phyloP scores from a whole-genome alignment of 2,329 filamentous ascomycete species.

The Aspergillus ruber region DNA sequence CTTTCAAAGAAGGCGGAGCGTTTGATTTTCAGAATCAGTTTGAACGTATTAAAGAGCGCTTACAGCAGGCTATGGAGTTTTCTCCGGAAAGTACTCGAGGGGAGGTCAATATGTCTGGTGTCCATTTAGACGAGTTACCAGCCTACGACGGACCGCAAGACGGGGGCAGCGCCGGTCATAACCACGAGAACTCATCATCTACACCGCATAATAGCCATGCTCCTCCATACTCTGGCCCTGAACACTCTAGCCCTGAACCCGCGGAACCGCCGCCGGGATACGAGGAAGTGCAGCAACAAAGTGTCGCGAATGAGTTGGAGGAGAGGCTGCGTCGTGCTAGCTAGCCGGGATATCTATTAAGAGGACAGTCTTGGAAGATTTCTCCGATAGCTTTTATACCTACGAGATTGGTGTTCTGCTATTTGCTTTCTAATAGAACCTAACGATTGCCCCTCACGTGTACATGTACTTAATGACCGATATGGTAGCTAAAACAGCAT shows the following conservation, averaged over 20 bases:
- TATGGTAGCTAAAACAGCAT: conserved; percentile 2
- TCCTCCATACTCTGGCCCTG: conserved; percentile 27
- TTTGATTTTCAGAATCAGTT: conserved; percentile 82
- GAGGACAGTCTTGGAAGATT: background rate
- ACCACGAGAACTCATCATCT: conserved; percentile 5
- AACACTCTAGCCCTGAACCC: conserved; percentile 37
- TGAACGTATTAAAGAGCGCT: conserved; percentile 74
- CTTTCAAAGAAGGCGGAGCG: conserved; percentile 91
- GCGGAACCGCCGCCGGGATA: conserved; percentile 83
- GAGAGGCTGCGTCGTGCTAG: conserved; percentile 40
- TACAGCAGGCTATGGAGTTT: conserved; percentile 69
- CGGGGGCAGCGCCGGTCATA: conserved; percentile 3
- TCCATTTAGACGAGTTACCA: conserved; percentile 80
- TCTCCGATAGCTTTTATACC: background rate
- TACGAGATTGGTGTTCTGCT: conserved; percentile 13
- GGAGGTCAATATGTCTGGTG: conserved; percentile 53
- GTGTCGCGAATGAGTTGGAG: conserved; percentile 67
- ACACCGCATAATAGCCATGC: conserved; percentile 15
- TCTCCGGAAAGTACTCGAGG: conserved; percentile 34
- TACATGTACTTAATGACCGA: conserved; percentile 2
- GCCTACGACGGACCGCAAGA: conserved; percentile 65
- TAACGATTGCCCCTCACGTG: conserved; percentile 6
- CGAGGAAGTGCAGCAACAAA: conserved; percentile 81
- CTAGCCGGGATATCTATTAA: conserved; percentile 8
- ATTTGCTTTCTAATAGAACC: conserved; percentile 8